Evolutionary conservation across 345 rosid species (phyloP).

Genomic region (Brassica rapa): DNA sequence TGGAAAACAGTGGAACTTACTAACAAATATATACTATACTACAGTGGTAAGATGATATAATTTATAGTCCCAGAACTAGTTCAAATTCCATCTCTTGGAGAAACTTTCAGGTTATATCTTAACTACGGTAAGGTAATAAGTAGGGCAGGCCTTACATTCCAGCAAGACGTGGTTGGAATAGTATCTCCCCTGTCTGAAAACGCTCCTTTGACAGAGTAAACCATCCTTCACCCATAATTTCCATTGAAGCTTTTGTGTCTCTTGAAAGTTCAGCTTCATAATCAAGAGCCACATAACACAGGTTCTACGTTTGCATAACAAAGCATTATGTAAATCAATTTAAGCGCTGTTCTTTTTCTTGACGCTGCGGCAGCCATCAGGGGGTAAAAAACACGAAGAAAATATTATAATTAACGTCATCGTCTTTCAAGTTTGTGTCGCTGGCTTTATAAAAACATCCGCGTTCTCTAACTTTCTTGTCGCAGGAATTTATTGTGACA

Average conservation of each 20-base stretch:
- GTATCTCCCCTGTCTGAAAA: constrained; percentile 87
- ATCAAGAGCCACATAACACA: constrained; percentile 90
- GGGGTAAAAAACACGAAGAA: no score
- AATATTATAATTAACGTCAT: no score
- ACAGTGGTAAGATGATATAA: constrained; percentile 1
- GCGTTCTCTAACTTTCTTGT: no score
- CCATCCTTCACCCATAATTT: constrained; percentile 69
- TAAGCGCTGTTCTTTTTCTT: no score
- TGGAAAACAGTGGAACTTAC: neutral
- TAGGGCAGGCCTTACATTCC: constrained; percentile 66
- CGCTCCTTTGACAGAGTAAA: constrained; percentile 84
- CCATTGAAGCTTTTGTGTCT: constrained; percentile 65
- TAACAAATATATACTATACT: neutral
- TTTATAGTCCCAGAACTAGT: neutral
- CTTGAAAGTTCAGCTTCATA: constrained; percentile 64
- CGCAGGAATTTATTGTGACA: no score
- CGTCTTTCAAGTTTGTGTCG: no score
- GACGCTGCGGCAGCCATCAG: no score
- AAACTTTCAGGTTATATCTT: neutral
- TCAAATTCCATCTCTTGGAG: neutral
- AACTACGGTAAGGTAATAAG: neutral
- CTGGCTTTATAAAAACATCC: no score
- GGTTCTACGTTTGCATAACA: constrained; percentile 52
- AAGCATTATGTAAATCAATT: constrained; percentile 16
- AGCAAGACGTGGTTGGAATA: constrained; percentile 84